Percentiles rank a stretch among this genome's conserved stretches.
phyloP scores from a whole-genome alignment of 78 protist species.

The Pigoraptor vietnamica region DNA sequence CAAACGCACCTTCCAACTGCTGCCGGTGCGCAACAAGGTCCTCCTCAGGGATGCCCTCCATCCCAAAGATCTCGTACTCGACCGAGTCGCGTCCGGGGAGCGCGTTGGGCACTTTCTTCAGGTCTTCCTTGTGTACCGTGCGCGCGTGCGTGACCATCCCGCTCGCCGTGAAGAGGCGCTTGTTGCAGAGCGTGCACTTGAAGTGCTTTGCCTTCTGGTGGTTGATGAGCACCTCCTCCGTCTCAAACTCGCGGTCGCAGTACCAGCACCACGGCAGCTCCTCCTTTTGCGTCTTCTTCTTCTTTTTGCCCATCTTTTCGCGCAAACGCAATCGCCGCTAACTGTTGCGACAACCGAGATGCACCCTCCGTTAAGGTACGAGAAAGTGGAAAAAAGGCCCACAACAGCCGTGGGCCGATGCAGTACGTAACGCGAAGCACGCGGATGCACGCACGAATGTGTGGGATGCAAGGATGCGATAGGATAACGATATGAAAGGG shows the following conservation, averaged over 20 bases:
- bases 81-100: constrained; percentile 64
- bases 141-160: constrained; percentile 70
- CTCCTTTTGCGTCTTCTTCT: not conserved
- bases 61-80: constrained; percentile 68
- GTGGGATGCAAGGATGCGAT: too few relatives aligned
- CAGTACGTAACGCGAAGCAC: too few relatives aligned
- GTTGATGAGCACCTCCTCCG: constrained; percentile 64
- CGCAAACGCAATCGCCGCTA: too few relatives aligned
- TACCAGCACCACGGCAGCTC: constrained; percentile 47
- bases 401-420: too few relatives aligned
- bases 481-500: too few relatives aligned
- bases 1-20: too few relatives aligned
- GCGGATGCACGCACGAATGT: too few relatives aligned
- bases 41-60: constrained; percentile 80
- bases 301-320: not conserved
- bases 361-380: too few relatives aligned
- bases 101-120: constrained; percentile 59
- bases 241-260: constrained; percentile 82
- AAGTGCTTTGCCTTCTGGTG: constrained; percentile 86
- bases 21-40: not conserved
- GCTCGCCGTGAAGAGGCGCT: constrained; percentile 49
- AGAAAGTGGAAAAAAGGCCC: too few relatives aligned
- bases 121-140: constrained; percentile 71
- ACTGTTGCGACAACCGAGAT: too few relatives aligned
- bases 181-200: constrained; percentile 65